Percentiles rank a stretch among this genome's conserved stretches.
phyloP scores from a whole-genome alignment of 257 asterid species.

The Linaria vulgaris region DNA sequence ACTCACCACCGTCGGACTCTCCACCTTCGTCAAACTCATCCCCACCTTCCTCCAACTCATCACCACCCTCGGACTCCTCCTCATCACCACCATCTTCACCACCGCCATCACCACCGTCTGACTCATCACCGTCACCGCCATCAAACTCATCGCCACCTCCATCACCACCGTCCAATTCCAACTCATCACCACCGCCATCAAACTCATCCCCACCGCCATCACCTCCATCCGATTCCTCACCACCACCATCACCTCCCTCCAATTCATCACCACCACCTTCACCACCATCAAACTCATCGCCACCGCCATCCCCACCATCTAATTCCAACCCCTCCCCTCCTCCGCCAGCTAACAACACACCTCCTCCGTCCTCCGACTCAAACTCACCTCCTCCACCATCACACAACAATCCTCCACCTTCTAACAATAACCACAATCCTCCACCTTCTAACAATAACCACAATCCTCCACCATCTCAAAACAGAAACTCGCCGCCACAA shows the following conservation, averaged over 20 bases:
- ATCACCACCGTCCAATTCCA: constrained; percentile 21
- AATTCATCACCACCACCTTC: constrained; percentile 17
- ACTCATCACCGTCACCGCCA: constrained; percentile 9
- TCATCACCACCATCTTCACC: constrained; percentile 19
- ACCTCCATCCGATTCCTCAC: constrained; percentile 21
- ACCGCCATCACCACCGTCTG: neutral
- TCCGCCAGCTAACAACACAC: constrained; percentile 6
- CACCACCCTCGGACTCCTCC: constrained; percentile 13
- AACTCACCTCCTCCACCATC: neutral
- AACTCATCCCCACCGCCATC: constrained; percentile 23
- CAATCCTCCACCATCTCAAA: constrained; percentile 7
- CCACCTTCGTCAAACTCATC: neutral
- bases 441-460: constrained; percentile 19
- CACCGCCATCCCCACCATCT: constrained; percentile 28
- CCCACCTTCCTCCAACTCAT: constrained; percentile 13
- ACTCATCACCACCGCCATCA: constrained; percentile 18
- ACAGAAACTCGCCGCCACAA: constrained; percentile 3
- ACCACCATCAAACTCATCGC: constrained; percentile 30
- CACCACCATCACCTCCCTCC: constrained; percentile 9
- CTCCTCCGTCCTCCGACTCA: constrained; percentile 19
- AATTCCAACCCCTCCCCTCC: constrained; percentile 23
- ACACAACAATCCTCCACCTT: constrained; percentile 20
- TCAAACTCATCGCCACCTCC: constrained; percentile 22
- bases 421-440: constrained; percentile 6
- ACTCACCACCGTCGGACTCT: neutral